A percentile compares a stretch with the other conserved stretches of the same genome.
Conservation (phyloP, 1,139 yeast genomes). For the Geotrichum armillariae region DNA sequence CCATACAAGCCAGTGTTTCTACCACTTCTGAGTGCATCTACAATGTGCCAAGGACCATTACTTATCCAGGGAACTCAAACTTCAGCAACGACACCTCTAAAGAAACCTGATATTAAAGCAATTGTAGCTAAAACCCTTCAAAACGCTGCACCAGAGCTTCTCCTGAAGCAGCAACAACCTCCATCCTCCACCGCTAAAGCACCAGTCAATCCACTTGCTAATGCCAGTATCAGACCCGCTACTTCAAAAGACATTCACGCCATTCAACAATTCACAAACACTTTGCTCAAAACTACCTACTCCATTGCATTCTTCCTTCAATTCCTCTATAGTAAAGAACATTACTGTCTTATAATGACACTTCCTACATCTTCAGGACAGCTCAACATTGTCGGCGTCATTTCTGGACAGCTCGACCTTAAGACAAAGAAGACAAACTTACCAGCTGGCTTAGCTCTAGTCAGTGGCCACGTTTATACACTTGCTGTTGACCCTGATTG, state of each 20-base stretch:
- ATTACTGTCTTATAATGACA: constrained; percentile 23
- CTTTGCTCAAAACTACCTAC: constrained; percentile 24
- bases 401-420: constrained; percentile 26
- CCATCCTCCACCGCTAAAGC: not conserved
- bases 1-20: not conserved
- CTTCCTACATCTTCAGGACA: constrained; percentile 14
- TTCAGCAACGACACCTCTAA: not conserved
- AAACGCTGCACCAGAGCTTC: not conserved
- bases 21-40: not conserved
- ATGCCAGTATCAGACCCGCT: constrained; percentile 6
- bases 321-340: constrained; percentile 24
- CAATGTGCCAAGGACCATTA: constrained; percentile 7
- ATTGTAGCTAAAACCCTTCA: constrained; percentile 1
- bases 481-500: constrained; percentile 25
- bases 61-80: constrained; percentile 8
- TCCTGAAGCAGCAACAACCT: not conserved
- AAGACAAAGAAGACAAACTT: constrained; percentile 13
- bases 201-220: not conserved
- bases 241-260: constrained; percentile 20
- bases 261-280: constrained; percentile 24
- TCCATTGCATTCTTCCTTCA: constrained; percentile 28
- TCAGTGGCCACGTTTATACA: constrained; percentile 23
- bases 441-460: constrained; percentile 11
- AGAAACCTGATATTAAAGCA: not conserved
- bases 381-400: constrained; percentile 24